These are phyloP conservation scores for Leptographium wingfieldii DNA, from an alignment of 2,329 filamentous ascomycete genomes.

Conservation along the genomic window DNA sequence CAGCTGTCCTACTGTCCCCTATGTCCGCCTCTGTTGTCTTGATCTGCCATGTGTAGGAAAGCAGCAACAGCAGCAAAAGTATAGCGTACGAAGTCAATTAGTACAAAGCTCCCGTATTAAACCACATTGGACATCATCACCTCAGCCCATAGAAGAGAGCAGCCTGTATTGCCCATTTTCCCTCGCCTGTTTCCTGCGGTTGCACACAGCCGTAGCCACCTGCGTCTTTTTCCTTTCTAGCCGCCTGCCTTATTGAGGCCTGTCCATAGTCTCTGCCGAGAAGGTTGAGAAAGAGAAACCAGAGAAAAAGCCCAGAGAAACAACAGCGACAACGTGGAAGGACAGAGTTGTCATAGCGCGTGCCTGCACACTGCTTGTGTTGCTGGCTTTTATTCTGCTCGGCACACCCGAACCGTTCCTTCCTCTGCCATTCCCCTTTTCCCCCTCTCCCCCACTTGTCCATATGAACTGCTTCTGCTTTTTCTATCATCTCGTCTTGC, in stretches of 20 bases:
- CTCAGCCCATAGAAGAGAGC: background rate
- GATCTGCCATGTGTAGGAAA: background rate
- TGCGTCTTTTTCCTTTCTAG: background rate
- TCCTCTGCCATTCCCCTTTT: background rate
- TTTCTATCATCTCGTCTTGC: background rate
- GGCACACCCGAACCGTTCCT: background rate
- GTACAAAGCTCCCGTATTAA: background rate
- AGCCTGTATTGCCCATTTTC: background rate
- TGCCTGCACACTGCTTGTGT: background rate
- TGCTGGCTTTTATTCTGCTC: background rate
- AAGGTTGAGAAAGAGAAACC: background rate
- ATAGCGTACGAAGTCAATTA: background rate
- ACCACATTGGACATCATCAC: background rate
- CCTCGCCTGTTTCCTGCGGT: background rate
- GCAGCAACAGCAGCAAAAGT: background rate
- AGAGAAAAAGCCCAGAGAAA: background rate
- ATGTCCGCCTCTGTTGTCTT: background rate
- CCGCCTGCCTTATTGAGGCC: background rate
- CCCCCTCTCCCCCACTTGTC: background rate
- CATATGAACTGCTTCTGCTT: background rate
- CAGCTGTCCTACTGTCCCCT: background rate
- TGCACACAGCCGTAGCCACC: background rate
- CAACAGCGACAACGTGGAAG: background rate
- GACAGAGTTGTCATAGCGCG: background rate
- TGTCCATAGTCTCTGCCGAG: background rate